These are phyloP conservation scores for Podila verticillata DNA, from an alignment of 192 early-diverging fungal species.

Conservation along the genomic window DNA sequence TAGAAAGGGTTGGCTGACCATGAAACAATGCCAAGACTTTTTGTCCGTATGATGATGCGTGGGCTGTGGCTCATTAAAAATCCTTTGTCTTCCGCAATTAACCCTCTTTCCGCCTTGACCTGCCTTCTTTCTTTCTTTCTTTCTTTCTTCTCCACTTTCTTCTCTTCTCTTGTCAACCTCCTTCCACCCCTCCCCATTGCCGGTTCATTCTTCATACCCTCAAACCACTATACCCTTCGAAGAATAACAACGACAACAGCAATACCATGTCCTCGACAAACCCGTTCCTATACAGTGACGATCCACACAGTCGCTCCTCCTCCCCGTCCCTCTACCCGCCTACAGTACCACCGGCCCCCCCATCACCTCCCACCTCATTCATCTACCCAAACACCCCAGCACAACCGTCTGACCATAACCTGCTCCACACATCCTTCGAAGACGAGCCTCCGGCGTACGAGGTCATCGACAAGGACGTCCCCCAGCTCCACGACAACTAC, in stretches of 20 bases:
- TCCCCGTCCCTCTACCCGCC: not conserved
- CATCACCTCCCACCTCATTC: not conserved
- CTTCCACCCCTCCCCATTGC: not conserved
- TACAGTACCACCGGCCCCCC: not conserved
- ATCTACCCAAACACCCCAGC: not conserved
- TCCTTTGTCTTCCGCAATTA: not conserved
- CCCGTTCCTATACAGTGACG: not conserved
- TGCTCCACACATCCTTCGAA: slow-evolving; percentile 5
- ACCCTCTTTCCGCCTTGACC: not conserved
- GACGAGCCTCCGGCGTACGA: slow-evolving; percentile 42
- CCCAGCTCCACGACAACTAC: slow-evolving; percentile 40
- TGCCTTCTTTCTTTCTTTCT: not conserved
- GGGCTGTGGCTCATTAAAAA: slow-evolving; percentile 3
- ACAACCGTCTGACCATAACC: slow-evolving; percentile 1
- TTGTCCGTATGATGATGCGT: not conserved
- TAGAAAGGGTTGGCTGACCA: not conserved
- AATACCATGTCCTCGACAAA: not conserved
- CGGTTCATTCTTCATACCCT: not conserved
- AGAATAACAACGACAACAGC: not conserved
- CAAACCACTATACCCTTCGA: not conserved
- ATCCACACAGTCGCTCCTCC: not conserved
- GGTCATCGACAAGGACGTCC: slow-evolving; percentile 22
- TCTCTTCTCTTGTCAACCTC: not conserved
- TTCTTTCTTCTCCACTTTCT: not conserved
- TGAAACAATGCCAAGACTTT: slow-evolving; percentile 24